Conservation (phyloP, 225 moss, liverwort and hornwort species). For the Bryum argenteum region DNA sequence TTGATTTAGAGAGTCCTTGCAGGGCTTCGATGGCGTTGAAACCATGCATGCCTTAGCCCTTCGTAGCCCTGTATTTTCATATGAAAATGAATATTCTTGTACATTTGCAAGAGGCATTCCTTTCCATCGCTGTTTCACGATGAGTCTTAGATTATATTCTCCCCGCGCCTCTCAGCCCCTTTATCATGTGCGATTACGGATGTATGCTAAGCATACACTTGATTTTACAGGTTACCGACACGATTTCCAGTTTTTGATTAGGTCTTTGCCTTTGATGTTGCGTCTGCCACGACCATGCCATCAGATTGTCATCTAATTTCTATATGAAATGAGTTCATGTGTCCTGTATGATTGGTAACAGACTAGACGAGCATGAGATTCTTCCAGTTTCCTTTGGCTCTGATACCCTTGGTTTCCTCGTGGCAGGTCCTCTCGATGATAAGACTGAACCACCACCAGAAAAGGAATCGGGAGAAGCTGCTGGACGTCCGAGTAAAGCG, state of each 20-base stretch:
- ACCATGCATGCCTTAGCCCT: constrained; percentile 37
- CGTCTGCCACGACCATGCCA: constrained; percentile 1
- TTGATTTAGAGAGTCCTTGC: constrained; percentile 52
- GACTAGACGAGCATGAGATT: constrained; percentile 11
- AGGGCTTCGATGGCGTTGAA: constrained; percentile 41
- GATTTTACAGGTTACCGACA: constrained; percentile 16
- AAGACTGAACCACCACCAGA: constrained; percentile 34
- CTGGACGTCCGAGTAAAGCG: constrained; percentile 30
- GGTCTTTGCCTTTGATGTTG: not conserved
- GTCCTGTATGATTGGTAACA: constrained; percentile 19
- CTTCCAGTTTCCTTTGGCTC: constrained; percentile 26
- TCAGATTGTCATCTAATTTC: constrained; percentile 10
- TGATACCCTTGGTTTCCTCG: constrained; percentile 33
- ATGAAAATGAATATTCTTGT: constrained; percentile 44
- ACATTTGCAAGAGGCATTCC: constrained; percentile 25
- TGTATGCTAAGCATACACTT: constrained; percentile 24
- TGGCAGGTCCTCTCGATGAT: constrained; percentile 46
- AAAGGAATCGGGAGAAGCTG: constrained; percentile 40
- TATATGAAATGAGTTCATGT: constrained; percentile 9
- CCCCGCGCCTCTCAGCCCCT: constrained; percentile 39
- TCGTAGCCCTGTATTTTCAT: constrained; percentile 47
- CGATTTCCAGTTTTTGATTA: constrained; percentile 11
- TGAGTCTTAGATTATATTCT: constrained; percentile 32
- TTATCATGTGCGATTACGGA: constrained; percentile 28
- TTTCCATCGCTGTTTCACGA: constrained; percentile 23